Conservation (phyloP, 768 basidiomycete genomes). For the Xerocomus brunneocitrinus region DNA sequence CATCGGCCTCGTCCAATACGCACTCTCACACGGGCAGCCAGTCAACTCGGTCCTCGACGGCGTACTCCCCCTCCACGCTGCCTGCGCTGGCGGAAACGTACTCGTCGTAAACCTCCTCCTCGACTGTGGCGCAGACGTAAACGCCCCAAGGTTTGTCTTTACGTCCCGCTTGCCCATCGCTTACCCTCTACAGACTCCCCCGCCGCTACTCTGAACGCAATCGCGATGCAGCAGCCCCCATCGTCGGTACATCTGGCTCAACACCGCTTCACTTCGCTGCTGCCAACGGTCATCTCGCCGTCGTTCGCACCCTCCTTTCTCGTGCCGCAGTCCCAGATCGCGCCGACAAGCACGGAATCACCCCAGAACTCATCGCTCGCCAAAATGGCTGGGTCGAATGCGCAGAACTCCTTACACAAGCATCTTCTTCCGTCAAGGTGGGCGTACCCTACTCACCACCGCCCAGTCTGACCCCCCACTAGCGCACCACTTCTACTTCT, state of each 20-base stretch:
- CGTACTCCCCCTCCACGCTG: slow-evolving; percentile 94
- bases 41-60: slow-evolving; percentile 95
- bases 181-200: slow-evolving; percentile 47
- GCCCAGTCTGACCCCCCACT: slow-evolving; percentile 8
- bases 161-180: slow-evolving; percentile 7
- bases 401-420: slow-evolving; percentile 66
- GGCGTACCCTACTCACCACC: slow-evolving; percentile 31
- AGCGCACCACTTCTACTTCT: slow-evolving; percentile 18
- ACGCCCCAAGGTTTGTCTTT: slow-evolving; percentile 74
- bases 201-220: slow-evolving; percentile 70
- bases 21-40: slow-evolving; percentile 90
- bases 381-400: slow-evolving; percentile 78
- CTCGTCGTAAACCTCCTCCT: slow-evolving; percentile 85
- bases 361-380: slow-evolving; percentile 78
- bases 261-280: slow-evolving; percentile 97
- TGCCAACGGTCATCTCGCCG: slow-evolving; percentile 82
- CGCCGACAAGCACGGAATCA: slow-evolving; percentile 88
- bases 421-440: slow-evolving; percentile 55
- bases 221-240: slow-evolving; percentile 61
- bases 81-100: slow-evolving; percentile 85
- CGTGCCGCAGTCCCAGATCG: slow-evolving; percentile 80
- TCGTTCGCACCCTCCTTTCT: slow-evolving; percentile 75
- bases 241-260: slow-evolving; percentile 80
- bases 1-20: slow-evolving; percentile 89
- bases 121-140: slow-evolving; percentile 95